Evolutionary conservation across 495 filamentous ascomycete genomes (phyloP), one percentile per base, ranked within the genome.

Genomic region (Bathelium albidoporum): DNA sequence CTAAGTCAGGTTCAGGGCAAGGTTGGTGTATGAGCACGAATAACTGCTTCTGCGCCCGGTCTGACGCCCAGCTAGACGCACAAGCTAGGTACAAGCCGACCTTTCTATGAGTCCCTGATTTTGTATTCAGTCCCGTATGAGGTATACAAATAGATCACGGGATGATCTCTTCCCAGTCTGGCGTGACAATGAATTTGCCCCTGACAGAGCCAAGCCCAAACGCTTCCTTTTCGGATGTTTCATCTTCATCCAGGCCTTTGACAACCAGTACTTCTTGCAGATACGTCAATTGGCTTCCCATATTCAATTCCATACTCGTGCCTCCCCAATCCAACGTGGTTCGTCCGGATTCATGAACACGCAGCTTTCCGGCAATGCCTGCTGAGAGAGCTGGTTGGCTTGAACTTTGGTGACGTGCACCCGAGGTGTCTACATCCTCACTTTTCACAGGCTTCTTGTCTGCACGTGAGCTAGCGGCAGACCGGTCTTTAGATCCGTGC

Each of bases 301-400:
- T 73, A 2, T 64, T 68, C 53, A 87, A 20, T 31, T 73, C 70
- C 64, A 87, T 64, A 41, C 62, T 74, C 44, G 73, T 76, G 4
- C 84, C 83, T 18, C 84, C 85, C 85, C 85, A 88, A 63, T 76
- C 74, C 32, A 88, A 69, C 61, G 84, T 82, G 1, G 80, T 79
- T 44, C 78, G 79, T 61, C 85, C 85, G 10, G 81, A 84, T 69
- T 82, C 76, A 65, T 82, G 79, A 22, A 88, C 78, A 32, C 81
- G 72, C 34, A 88, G 71, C 65, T 82, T 83, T 32, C 85, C 85
- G 3, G 83, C 77, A 61, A 69, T 76, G n/a, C 84, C 84, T 20
- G 64, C 29, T 14, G 73, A 62, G 16, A 72, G 64, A 2, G 26
- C 55, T 72, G 73, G 60, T 60, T 62, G 65, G 58, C 61, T 58